Evolutionary conservation across 2,329 filamentous ascomycete species (phyloP), one percentile per base, ranked within the genome.

Genomic region (Claviceps monticola): DNA sequence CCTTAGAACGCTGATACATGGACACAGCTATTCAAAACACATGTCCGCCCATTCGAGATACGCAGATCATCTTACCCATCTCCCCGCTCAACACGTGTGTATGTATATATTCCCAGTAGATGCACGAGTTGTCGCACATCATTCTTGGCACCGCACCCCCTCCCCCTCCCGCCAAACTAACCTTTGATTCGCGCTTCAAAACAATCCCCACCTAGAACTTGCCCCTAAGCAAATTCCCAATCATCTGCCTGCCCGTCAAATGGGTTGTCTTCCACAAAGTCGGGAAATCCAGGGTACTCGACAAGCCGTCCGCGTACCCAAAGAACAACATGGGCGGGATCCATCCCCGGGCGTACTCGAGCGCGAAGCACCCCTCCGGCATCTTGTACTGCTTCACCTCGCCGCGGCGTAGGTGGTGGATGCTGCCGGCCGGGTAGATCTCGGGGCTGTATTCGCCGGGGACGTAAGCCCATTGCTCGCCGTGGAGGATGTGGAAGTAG

Each of bases 271-370:
- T 77, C 84, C 85, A 93, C 61, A 95, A 68, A 1, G 88, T 95
- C n/a, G 79, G 80, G 64, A 94, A 78, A 68, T 95, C 89, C 58
- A 95, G 73, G 4, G 88, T 95, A 68, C 44, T 89, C 51, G 75
- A 80, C 54, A 95, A 75, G 46, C 79, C 82, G 68, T 95, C 89
- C 56, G 88, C 86, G 66, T 84, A 91, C 54, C 89, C 89, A 67
- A 95, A 95, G 67, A 86, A 85, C 49, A 95, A 73, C 89, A 95
- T 95, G 53, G 86, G 86, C 46, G 89, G 89, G 68, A 95, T 94
- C 87, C 88, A 95, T 56, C 89, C 88, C 58, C 84, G 75, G 46
- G 86, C 86, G 68, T 90, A 87, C 74, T 91, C 87, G 59, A 93
- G 75, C 50, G 87, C 87, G 69, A 88, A 90, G 73, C 84, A 89